Conservation (phyloP, 2,329 filamentous ascomycete genomes). For the Bipolaris bicolor region DNA sequence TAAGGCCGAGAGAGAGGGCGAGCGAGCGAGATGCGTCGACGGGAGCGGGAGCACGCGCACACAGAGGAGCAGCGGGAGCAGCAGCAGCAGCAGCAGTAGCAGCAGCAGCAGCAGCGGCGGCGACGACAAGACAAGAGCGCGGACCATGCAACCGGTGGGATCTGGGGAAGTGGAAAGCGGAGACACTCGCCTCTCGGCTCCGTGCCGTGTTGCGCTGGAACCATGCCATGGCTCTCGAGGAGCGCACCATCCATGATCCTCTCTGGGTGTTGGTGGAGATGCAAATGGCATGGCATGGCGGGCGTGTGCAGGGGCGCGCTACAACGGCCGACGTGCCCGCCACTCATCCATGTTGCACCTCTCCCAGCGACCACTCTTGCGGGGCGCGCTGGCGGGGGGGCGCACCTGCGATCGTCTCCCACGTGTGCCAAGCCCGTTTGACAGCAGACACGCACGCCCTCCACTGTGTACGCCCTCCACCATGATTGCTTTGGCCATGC, state of each 20-base stretch:
- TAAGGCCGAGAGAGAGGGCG: slow-evolving; percentile 3
- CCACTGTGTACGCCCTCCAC: background rate
- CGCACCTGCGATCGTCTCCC: slow-evolving; percentile 13
- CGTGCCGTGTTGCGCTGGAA: slow-evolving; percentile 9
- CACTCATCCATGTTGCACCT: slow-evolving; percentile 2
- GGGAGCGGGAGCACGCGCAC: background rate
- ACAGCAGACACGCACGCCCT: slow-evolving; percentile 6
- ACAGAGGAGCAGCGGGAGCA: slow-evolving; percentile 3
- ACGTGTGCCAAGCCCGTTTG: slow-evolving; percentile 20
- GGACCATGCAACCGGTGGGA: slow-evolving; percentile 17
- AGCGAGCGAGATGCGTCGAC: slow-evolving; percentile 3
- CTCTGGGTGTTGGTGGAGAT: slow-evolving; percentile 3
- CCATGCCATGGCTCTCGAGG: background rate
- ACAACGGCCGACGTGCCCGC: background rate
- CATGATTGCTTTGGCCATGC: background rate
- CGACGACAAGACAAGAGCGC: slow-evolving; percentile 8
- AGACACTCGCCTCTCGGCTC: slow-evolving; percentile 14
- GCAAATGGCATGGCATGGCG: slow-evolving; percentile 5
- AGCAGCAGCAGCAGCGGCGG: background rate
- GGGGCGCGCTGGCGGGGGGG: slow-evolving; percentile 16
- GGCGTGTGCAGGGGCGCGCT: background rate
- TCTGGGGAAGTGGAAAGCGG: slow-evolving; percentile 23
- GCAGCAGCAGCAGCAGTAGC: background rate
- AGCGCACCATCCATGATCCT: background rate
- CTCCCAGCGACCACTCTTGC: slow-evolving; percentile 9